These are phyloP conservation scores for Hypsizygus ulmarius DNA, from an alignment of 1,284 basidiomycete genomes.

Conservation along the genomic window DNA sequence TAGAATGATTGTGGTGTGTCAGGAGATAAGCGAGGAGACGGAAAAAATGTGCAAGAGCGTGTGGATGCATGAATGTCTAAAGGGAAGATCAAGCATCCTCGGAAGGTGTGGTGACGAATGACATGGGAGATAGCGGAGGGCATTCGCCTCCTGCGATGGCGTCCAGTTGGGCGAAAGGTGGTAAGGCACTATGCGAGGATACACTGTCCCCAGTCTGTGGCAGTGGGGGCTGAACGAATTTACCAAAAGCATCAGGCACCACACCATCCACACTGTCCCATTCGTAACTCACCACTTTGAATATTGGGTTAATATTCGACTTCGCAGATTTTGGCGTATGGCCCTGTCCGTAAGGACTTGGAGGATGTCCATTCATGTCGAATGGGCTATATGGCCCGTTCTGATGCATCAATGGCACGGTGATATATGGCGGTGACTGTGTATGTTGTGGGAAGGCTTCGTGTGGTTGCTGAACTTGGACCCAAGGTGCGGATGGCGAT, in stretches of 20 bases:
- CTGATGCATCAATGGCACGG: slow-evolving; percentile 32
- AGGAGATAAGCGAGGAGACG: slow-evolving; percentile 18
- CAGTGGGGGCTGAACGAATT: slow-evolving; percentile 48
- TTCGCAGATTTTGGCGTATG: slow-evolving; percentile 47
- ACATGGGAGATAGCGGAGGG: slow-evolving; percentile 69
- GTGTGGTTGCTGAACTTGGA: slow-evolving; percentile 47
- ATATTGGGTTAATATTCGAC: slow-evolving; percentile 83
- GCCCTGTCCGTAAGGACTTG: slow-evolving; percentile 52
- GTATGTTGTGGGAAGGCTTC: slow-evolving; percentile 36
- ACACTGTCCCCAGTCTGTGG: slow-evolving; percentile 42
- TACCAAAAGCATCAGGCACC: slow-evolving; percentile 30
- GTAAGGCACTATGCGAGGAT: slow-evolving; percentile 51
- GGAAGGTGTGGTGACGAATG: slow-evolving; percentile 51
- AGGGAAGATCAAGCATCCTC: slow-evolving; percentile 36
- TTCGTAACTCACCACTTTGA: slow-evolving; percentile 77
- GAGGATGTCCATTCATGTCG: slow-evolving; percentile 44
- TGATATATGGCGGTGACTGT: slow-evolving; percentile 42
- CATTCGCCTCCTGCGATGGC: slow-evolving; percentile 72
- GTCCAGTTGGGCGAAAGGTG: slow-evolving; percentile 75
- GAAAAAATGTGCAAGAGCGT: slow-evolving; percentile 18
- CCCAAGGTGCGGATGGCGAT: slow-evolving; percentile 55
- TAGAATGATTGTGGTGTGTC: slow-evolving; percentile 17
- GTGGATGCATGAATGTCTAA: slow-evolving; percentile 13
- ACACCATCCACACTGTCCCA: slow-evolving; percentile 30
- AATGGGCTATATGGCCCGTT: slow-evolving; percentile 37